Evolutionary conservation across 306 rosid genomes (phyloP).

Genomic region (Astragalus membranaceus): DNA sequence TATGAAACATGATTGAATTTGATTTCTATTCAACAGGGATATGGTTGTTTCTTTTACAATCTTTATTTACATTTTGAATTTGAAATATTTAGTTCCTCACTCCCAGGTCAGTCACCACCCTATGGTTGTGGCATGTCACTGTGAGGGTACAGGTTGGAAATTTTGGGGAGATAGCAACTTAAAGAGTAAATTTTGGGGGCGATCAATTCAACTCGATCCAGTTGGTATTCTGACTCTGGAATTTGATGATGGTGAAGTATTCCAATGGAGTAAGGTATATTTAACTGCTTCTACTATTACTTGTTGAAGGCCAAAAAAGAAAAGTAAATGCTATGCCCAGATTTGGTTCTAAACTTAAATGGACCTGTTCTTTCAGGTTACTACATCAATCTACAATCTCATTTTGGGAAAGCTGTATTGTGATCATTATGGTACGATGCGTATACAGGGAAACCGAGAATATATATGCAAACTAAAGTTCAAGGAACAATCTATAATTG

Average conservation of each 20-base stretch:
- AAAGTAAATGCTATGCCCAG: not conserved
- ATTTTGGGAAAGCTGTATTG: conserved; percentile 90
- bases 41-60: not conserved
- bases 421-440: conserved; percentile 97
- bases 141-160: conserved; percentile 93
- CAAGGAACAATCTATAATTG: conserved; percentile 94
- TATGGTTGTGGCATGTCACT: conserved; percentile 85
- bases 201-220: conserved; percentile 96
- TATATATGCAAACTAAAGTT: conserved; percentile 80
- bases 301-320: not conserved
- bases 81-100: conserved; percentile 12
- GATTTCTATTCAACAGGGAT: not conserved
- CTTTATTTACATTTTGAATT: not conserved
- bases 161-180: conserved; percentile 95
- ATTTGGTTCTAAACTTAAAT: conserved; percentile 21
- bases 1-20: not conserved
- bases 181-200: conserved; percentile 98
- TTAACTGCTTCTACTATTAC: conserved; percentile 14
- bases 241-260: conserved; percentile 92
- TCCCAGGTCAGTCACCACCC: conserved; percentile 98
- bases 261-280: conserved; percentile 89
- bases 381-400: conserved; percentile 91
- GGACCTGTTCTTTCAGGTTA: conserved; percentile 50
- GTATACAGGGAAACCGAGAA: conserved; percentile 64
- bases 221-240: conserved; percentile 79